Evolutionary conservation across 2,329 filamentous ascomycete species (phyloP).

Genomic region (Trichophyton mentagrophytes): DNA sequence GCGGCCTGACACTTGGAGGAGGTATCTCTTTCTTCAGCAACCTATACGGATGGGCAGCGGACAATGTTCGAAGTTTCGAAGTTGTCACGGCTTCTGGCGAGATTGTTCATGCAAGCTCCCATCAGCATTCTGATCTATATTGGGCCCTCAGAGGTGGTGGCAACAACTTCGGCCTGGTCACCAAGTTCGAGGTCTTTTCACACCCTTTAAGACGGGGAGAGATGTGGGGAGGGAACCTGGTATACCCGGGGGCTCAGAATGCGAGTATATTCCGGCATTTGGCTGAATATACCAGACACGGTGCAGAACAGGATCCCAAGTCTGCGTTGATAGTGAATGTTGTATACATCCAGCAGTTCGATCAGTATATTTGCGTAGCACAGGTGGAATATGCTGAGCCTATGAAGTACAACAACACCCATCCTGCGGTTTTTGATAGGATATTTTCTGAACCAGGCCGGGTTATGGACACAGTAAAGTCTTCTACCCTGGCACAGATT

Average conservation of each 20-base stretch:
- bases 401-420: constrained; percentile 9
- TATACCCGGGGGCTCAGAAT: constrained; percentile 21
- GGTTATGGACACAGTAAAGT: constrained; percentile 25
- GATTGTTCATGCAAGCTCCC: constrained; percentile 24
- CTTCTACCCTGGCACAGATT: constrained; percentile 3
- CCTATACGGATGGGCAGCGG: constrained; percentile 23
- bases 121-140: constrained; percentile 35
- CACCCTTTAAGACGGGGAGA: constrained; percentile 21
- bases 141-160: constrained; percentile 38
- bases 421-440: constrained; percentile 15
- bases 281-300: constrained; percentile 10
- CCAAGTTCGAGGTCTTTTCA: constrained; percentile 30
- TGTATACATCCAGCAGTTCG: constrained; percentile 20
- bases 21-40: constrained; percentile 25
- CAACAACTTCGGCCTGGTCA: constrained; percentile 30
- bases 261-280: not conserved
- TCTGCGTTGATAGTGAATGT: constrained; percentile 22
- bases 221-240: constrained; percentile 29
- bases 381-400: constrained; percentile 29
- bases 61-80: constrained; percentile 25
- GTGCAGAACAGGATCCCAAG: constrained; percentile 19
- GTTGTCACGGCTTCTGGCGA: constrained; percentile 32
- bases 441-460: constrained; percentile 17
- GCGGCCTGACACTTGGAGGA: constrained; percentile 20
- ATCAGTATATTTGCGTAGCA: constrained; percentile 19